Percentiles rank a stretch among this genome's conserved stretches.
These are phyloP conservation scores for Yarrowia keelungensis DNA, from an alignment of 805 yeast species.

Conservation along the genomic window DNA sequence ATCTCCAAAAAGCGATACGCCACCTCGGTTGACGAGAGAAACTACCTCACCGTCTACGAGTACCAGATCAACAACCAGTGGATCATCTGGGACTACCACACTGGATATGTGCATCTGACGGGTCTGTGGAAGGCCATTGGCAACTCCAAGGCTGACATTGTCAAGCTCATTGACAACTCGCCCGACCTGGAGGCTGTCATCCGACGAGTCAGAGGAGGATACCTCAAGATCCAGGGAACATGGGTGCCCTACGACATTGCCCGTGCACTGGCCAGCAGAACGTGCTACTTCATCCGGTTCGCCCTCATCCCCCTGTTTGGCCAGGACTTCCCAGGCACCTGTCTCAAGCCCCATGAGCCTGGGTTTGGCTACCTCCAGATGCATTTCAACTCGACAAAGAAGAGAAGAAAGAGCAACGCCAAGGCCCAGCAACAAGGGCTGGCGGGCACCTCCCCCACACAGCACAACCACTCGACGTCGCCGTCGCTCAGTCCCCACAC, in stretches of 20 bases:
- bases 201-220: slow-evolving; percentile 87
- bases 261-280: slow-evolving; percentile 67
- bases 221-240: slow-evolving; percentile 90
- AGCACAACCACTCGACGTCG: not conserved
- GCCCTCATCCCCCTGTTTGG: slow-evolving; percentile 85
- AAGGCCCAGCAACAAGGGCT: slow-evolving; percentile 16
- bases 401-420: slow-evolving; percentile 31
- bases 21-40: slow-evolving; percentile 75
- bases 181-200: slow-evolving; percentile 70
- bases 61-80: slow-evolving; percentile 71
- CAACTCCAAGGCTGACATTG: slow-evolving; percentile 76
- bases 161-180: slow-evolving; percentile 65
- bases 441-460: not conserved
- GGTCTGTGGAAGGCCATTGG: slow-evolving; percentile 85
- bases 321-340: slow-evolving; percentile 63
- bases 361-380: slow-evolving; percentile 69
- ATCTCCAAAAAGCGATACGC: slow-evolving; percentile 56
- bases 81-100: slow-evolving; percentile 84
- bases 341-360: slow-evolving; percentile 63
- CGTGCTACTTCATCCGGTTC: slow-evolving; percentile 78
- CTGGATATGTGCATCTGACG: slow-evolving; percentile 86
- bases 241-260: slow-evolving; percentile 84
- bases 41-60: slow-evolving; percentile 73
- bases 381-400: slow-evolving; percentile 41
- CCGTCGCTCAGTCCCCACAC: slow-evolving; percentile 1